phyloP scores from a whole-genome alignment of 805 yeast species.

The Candida berthetii region DNA sequence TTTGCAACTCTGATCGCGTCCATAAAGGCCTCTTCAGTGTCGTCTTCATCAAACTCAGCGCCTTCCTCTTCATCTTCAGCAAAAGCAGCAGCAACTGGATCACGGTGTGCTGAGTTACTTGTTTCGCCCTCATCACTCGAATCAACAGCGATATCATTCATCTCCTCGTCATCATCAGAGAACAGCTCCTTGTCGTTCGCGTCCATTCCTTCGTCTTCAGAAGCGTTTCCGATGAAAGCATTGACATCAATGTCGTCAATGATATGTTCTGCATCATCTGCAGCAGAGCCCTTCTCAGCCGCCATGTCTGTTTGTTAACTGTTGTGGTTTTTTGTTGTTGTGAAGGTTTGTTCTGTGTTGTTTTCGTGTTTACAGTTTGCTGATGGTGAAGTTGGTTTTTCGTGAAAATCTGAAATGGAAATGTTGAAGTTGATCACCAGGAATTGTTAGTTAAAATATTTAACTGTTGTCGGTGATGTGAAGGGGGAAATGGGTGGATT shows the following conservation, averaged over 20 bases:
- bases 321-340: background rate
- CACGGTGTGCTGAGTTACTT: slow-evolving; percentile 7
- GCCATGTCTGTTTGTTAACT: background rate
- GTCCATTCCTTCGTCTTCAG: slow-evolving; percentile 13
- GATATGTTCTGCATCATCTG: slow-evolving; percentile 18
- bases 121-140: slow-evolving; percentile 11
- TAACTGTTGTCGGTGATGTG: no score
- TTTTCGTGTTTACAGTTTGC: background rate
- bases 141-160: slow-evolving; percentile 7
- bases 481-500: no score
- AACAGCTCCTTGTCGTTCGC: slow-evolving; percentile 9
- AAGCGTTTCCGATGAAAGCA: slow-evolving; percentile 15
- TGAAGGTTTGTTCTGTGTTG: background rate
- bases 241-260: slow-evolving; percentile 27
- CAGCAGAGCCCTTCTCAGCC: background rate
- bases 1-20: slow-evolving; percentile 65
- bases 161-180: slow-evolving; percentile 13
- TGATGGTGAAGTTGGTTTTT: no score
- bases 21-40: slow-evolving; percentile 39
- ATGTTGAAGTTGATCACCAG: no score
- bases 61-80: slow-evolving; percentile 27
- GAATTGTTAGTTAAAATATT: no score
- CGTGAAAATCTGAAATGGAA: no score
- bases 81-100: slow-evolving; percentile 30
- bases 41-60: slow-evolving; percentile 31